Evolutionary conservation across 2,329 filamentous ascomycete genomes (phyloP).

Genomic region (Fusarium sambucinum): DNA sequence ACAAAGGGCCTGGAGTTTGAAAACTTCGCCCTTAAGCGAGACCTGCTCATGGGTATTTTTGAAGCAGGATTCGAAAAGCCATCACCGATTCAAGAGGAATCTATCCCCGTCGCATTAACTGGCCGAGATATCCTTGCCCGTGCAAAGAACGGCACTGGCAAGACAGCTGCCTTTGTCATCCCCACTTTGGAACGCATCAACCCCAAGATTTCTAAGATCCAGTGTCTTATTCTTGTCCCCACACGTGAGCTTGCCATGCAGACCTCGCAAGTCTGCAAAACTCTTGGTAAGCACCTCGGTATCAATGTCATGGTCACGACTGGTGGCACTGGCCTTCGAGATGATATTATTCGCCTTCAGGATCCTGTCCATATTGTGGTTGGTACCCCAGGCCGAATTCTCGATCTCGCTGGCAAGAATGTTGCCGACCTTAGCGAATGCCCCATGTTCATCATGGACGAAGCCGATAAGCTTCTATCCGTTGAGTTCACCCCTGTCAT

Average conservation of each 20-base stretch:
- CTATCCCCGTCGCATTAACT: constrained; percentile 94
- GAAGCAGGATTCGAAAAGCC: constrained; percentile 99
- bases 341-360: constrained; percentile 95
- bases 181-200: constrained; percentile 96
- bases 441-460: constrained; percentile 99
- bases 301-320: constrained; percentile 99
- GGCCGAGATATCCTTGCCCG: constrained; percentile 95
- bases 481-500: constrained; percentile 97
- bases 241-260: constrained; percentile 97
- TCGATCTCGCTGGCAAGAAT: constrained; percentile 95
- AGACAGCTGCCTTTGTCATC: constrained; percentile 98
- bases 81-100: constrained; percentile 99
- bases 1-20: constrained; percentile 99
- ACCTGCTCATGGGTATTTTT: constrained; percentile 98
- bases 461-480: constrained; percentile 97
- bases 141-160: constrained; percentile 98
- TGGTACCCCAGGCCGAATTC: constrained; percentile 94
- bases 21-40: constrained; percentile 93
- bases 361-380: constrained; percentile 98
- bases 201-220: constrained; percentile 94
- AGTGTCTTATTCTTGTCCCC: constrained; percentile 95
- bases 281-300: constrained; percentile 93
- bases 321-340: constrained; percentile 91
- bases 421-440: constrained; percentile 97
- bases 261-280: constrained; percentile 99